Base-by-base conservation (phyloP, 495 filamentous ascomycete species). In the Podospora sp. region DNA sequence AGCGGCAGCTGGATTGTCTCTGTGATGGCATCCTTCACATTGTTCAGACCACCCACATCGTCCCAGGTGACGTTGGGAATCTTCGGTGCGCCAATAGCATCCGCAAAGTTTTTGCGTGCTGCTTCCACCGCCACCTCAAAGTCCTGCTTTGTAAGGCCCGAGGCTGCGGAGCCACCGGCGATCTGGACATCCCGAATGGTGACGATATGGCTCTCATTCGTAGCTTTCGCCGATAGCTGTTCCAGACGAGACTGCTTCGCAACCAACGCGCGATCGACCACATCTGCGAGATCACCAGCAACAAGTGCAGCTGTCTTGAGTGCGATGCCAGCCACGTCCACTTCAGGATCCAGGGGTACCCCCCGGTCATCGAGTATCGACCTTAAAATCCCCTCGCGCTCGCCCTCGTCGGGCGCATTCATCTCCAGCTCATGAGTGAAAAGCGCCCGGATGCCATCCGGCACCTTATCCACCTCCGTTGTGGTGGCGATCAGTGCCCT, bases 361-460 rank as follows among this genome's bases (percentile, higher is more conserved):
- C 90, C 87, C 36, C 88, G 85, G 59, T 92, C 89, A 55, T 90
- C 85, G 36, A 97, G 83, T 29, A 96, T 90, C 68, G 88, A 87
- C 24, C 85, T 83, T 5, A 99, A 78, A 49, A 97, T 91, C 14
- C 91, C 93, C 80, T 97, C 92, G 75, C 95, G 83, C 75, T 98
- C 96, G 20, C 87, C 89, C 75, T 99, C 95, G 72, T 97, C 94
- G 0, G 95, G 95, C 0, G 95, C 96, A 63, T 82, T 86, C 83
- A 98, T 90, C 77, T 98, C 96, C 58, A 99, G 86, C 77, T 99
- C 95, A 66, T 99, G 96, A 0, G 92, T 97, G 77, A 99, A 97
- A 18, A 98, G 83, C 22, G 91, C 91, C 46, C 95, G 86, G 21
- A 97, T 88, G 5, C 90, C 92, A 67, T 97, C 94, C 0, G 93